These are phyloP conservation scores for Neurospora pannonica DNA, from an alignment of 495 filamentous ascomycete genomes.

Conservation along the genomic window DNA sequence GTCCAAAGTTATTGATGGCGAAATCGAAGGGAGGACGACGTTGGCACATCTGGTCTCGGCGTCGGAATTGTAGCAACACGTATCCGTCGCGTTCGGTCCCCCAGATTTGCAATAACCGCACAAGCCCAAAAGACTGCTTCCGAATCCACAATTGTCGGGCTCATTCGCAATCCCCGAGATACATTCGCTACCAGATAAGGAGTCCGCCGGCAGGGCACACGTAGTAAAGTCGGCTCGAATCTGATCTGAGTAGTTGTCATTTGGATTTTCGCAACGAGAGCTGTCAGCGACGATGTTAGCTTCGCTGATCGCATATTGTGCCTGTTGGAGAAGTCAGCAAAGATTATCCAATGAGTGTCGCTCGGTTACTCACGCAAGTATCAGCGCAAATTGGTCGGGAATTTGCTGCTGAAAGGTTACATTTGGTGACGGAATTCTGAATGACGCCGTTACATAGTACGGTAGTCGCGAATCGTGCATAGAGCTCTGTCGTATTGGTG, in stretches of 20 bases:
- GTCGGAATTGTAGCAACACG: conserved; percentile 82
- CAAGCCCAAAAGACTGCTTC: conserved; percentile 68
- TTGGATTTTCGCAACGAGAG: conserved; percentile 57
- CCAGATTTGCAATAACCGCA: conserved; percentile 78
- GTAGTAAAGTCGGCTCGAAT: conserved; percentile 89
- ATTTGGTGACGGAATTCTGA: conserved; percentile 74
- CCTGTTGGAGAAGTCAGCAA: conserved; percentile 40
- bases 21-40: conserved; percentile 67
- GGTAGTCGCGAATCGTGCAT: conserved; percentile 88
- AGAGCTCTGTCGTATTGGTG: conserved; percentile 72
- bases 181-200: conserved; percentile 62
- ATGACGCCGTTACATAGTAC: conserved; percentile 92
- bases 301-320: conserved; percentile 78
- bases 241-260: conserved; percentile 55
- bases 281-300: conserved; percentile 68
- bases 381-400: conserved; percentile 80
- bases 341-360: not conserved
- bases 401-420: conserved; percentile 51
- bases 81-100: conserved; percentile 85
- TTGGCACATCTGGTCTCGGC: conserved; percentile 57
- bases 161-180: conserved; percentile 73
- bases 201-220: conserved; percentile 71
- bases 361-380: conserved; percentile 59
- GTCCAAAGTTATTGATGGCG: conserved; percentile 59
- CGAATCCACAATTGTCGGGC: conserved; percentile 79